These are phyloP conservation scores for Candida namnaoensis DNA, from an alignment of 805 yeast genomes.

Conservation along the genomic window DNA sequence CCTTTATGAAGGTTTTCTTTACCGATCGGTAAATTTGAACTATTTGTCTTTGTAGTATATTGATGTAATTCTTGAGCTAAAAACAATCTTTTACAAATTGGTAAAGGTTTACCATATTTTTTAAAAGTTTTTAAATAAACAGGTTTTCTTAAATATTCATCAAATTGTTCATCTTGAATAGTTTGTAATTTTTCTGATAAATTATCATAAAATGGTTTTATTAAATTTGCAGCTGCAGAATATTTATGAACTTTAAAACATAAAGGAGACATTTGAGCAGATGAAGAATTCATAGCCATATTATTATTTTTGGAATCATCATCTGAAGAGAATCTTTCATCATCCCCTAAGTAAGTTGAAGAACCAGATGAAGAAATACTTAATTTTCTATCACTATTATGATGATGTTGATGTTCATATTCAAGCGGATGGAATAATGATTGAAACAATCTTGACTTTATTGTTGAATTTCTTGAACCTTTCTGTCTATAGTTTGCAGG, in stretches of 20 bases:
- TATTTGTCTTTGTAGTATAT: not conserved
- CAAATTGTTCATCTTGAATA: constrained; percentile 26
- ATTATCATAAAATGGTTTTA: not conserved
- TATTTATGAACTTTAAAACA: constrained; percentile 4
- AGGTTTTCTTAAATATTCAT: constrained; percentile 40
- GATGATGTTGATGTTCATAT: too few relatives aligned
- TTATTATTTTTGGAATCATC: constrained; percentile 1
- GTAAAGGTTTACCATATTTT: constrained; percentile 36
- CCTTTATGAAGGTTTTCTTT: constrained; percentile 1
- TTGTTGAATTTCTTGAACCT: too few relatives aligned
- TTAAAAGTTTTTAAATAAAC: constrained; percentile 42
- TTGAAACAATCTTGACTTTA: too few relatives aligned
- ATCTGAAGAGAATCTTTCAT: not conserved
- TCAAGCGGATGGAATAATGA: too few relatives aligned
- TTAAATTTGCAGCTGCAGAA: not conserved
- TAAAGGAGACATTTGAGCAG: constrained; percentile 9
- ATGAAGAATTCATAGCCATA: constrained; percentile 6
- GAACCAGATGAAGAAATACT: not conserved
- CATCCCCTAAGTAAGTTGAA: not conserved
- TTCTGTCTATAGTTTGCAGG: too few relatives aligned
- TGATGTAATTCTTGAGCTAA: constrained; percentile 55
- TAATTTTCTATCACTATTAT: too few relatives aligned
- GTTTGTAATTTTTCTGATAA: not conserved
- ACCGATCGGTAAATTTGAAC: not conserved
- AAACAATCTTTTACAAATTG: constrained; percentile 42